phyloP scores from a whole-genome alignment of 1,284 basidiomycete genomes.

The Ganoderma multipileum region DNA sequence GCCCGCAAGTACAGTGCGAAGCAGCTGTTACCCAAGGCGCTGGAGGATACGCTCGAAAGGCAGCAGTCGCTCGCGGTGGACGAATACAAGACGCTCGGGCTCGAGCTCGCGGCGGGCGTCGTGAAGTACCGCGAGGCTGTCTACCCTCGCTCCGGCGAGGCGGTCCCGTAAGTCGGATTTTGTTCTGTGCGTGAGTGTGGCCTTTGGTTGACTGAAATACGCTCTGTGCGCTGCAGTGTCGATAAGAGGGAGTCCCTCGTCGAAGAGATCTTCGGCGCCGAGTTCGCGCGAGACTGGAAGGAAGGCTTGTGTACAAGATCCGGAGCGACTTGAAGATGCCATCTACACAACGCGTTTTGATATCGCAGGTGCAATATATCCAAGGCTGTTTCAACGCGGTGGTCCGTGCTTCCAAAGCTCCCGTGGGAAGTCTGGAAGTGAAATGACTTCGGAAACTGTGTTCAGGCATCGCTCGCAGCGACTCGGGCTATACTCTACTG shows the following conservation, averaged over 20 bases:
- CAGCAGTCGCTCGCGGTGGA: not conserved
- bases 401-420: too few relatives aligned
- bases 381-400: too few relatives aligned
- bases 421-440: too few relatives aligned
- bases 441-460: too few relatives aligned
- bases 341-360: not conserved
- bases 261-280: not conserved
- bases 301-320: not conserved
- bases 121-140: slow-evolving; percentile 2
- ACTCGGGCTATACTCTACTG: too few relatives aligned
- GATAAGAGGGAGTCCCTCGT: not conserved
- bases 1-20: slow-evolving; percentile 2
- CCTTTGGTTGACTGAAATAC: not conserved
- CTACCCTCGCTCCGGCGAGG: not conserved
- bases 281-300: not conserved
- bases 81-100: slow-evolving; percentile 5
- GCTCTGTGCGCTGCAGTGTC: not conserved
- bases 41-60: slow-evolving; percentile 7
- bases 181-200: not conserved
- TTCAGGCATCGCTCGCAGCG: too few relatives aligned
- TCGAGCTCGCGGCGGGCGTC: not conserved
- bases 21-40: not conserved
- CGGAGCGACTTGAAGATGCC: not conserved
- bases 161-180: not conserved
- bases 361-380: not conserved